A percentile compares a stretch with the other conserved stretches of the same genome.
These are phyloP conservation scores for Euphorbia tirucalli DNA, from an alignment of 345 rosid species.

Conservation along the genomic window DNA sequence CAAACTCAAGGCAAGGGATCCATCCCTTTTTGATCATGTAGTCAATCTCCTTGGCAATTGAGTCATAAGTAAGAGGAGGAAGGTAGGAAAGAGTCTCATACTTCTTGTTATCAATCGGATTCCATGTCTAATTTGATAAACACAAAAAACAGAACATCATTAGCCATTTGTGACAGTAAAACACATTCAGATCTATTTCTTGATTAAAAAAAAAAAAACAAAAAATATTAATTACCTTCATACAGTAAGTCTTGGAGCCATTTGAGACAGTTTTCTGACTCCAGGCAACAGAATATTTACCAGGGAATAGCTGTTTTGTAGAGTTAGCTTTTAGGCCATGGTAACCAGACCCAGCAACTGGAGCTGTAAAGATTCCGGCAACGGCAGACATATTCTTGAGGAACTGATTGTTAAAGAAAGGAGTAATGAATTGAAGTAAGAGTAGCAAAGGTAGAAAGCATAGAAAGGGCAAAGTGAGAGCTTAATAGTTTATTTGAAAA, in stretches of 20 bases:
- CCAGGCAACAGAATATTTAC: conserved; percentile 40
- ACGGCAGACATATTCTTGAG: conserved; percentile 43
- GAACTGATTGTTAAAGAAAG: too few relatives aligned
- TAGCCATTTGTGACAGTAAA: not conserved
- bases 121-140: conserved; percentile 54
- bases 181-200: not conserved
- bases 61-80: conserved; percentile 45
- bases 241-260: conserved; percentile 50
- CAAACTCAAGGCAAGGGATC: conserved; percentile 74
- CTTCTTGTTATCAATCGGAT: conserved; percentile 58
- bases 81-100: conserved; percentile 55
- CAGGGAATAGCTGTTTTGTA: conserved; percentile 27
- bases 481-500: conserved; percentile 1
- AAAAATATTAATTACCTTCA: conserved; percentile 57
- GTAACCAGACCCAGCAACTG: conserved; percentile 30
- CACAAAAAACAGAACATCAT: not conserved
- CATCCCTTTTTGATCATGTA: conserved; percentile 66
- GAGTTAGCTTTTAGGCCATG: conserved; percentile 35
- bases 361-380: conserved; percentile 38
- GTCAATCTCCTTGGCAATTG: conserved; percentile 53
- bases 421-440: conserved; percentile 7
- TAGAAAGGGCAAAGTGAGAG: not conserved
- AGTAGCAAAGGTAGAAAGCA: not conserved
- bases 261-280: conserved; percentile 48
- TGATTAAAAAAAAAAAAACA: too few relatives aligned